Evolutionary conservation across 208 protist species (phyloP).

Genomic region (Vickermania ingenoplastis): DNA sequence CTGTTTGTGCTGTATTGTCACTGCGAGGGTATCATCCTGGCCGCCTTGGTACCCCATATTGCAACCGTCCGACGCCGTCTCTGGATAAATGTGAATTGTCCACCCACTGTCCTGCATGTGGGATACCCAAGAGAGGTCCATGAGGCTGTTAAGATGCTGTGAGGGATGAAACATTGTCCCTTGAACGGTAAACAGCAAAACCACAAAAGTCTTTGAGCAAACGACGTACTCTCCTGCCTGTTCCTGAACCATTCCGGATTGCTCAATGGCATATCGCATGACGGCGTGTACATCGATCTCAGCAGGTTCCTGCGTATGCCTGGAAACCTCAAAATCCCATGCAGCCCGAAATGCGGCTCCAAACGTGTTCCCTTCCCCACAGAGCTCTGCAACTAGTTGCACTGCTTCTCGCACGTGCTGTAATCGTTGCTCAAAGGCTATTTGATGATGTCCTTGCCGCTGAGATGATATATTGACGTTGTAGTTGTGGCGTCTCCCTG

Average conservation of each 20-base stretch:
- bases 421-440: conserved; percentile 17
- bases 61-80: conserved; percentile 9
- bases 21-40: not conserved
- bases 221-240: conserved; percentile 14
- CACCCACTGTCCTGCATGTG: conserved; percentile 58
- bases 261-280: not conserved
- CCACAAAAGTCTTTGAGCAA: conserved; percentile 38
- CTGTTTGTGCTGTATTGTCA: conserved; percentile 39
- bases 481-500: conserved; percentile 17
- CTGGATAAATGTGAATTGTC: conserved; percentile 28
- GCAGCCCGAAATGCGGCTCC: conserved; percentile 2
- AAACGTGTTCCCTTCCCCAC: conserved; percentile 7
- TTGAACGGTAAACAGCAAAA: conserved; percentile 72
- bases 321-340: conserved; percentile 26
- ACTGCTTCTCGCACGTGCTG: conserved; percentile 16
- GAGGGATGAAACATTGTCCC: conserved; percentile 50
- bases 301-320: conserved; percentile 48
- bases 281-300: not conserved
- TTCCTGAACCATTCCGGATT: not conserved
- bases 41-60: conserved; percentile 6
- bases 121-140: conserved; percentile 29
- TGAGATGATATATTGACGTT: not conserved
- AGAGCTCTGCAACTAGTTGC: conserved; percentile 2
- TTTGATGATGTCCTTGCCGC: not conserved
- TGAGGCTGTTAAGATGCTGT: conserved; percentile 14